A percentile compares a stretch with the other conserved stretches of the same genome.
Evolutionary conservation across 306 rosid genomes (phyloP).

Genomic region (Vicia faba): DNA sequence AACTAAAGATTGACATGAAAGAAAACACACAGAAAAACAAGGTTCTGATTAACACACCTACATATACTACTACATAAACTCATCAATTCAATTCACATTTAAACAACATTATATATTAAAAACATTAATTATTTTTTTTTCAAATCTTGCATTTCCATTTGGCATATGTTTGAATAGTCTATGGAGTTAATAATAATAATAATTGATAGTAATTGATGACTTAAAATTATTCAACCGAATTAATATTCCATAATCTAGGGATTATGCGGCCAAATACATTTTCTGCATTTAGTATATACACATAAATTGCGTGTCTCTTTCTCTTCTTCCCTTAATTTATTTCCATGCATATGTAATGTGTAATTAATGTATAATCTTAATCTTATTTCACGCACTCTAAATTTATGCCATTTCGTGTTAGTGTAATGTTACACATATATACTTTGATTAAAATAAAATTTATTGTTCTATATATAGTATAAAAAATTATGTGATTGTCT

Average conservation of each 20-base stretch:
- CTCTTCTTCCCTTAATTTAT: neutral
- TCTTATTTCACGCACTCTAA: neutral
- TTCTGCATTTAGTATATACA: neutral
- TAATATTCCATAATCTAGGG: slow-evolving; percentile 17
- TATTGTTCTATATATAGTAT: neutral
- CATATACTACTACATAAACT: neutral
- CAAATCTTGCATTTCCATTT: slow-evolving; percentile 21
- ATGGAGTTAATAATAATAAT: neutral
- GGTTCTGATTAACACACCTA: neutral
- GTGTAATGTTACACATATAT: neutral
- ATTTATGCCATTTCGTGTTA: neutral
- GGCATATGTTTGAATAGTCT: slow-evolving; percentile 19
- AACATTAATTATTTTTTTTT: too few species aligned
- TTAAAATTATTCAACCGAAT: slow-evolving; percentile 16
- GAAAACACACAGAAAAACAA: neutral
- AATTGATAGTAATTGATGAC: slow-evolving; percentile 14
- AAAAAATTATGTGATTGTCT: neutral
- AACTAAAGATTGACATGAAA: slow-evolving; percentile 21
- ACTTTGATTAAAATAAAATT: neutral
- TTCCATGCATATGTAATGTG: neutral
- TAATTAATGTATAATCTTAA: neutral
- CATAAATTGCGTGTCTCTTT: slow-evolving; percentile 13
- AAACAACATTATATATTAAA: neutral
- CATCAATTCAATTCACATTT: slow-evolving; percentile 1
- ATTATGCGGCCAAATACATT: slow-evolving; percentile 20